Evolutionary conservation across 2,329 filamentous ascomycete species (phyloP), one percentile per base, ranked within the genome.

Genomic region (Trichophyton simii): DNA sequence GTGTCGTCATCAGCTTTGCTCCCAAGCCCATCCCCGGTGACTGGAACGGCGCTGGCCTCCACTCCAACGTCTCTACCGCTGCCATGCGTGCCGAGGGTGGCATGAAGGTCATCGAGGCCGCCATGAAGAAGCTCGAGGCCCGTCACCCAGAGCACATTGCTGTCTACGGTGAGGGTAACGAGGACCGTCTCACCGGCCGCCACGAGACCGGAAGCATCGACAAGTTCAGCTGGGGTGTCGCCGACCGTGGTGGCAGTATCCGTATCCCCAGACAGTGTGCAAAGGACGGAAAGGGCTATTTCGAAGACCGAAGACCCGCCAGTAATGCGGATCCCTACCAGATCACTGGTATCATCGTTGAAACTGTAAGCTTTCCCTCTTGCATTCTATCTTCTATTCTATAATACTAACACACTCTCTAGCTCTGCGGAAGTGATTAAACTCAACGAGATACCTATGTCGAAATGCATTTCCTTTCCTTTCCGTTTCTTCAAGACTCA

Each of bases 131-230:
- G 79, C 85, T 91, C 18, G 87, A 88, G 77, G 82, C 80, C 65
- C 86, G 87, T 70, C 87, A 91, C 78, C 76, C 78, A 68, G 87
- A 91, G 82, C 91, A 89, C 84, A 95, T 95, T 77, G 86, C 87
- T 68, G 91, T 95, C 68, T 96, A 96, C 75, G 91, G 94, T 72
- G 89, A 95, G 81, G 92, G 91, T 76, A 99, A 99, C 81, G 90
- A 94, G 69, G 83, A 87, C 69, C 91, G 94, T 73, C 87, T 97
- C 70, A 97, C 92, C 60, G 94, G 94, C 69, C 83, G 83, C 67
- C 90, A 96, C 79, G 94, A 99, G 85, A 99, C 94, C 9, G 91
- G 91, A 55, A 84, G 82, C 69, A 96, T 96, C 72, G 92, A 99
- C 73, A 83, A 87, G 75, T 99, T 99, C 84, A 86, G 85, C 69